Conservation (phyloP, 805 yeast species). For the Wickerhamiella hasegawae region DNA sequence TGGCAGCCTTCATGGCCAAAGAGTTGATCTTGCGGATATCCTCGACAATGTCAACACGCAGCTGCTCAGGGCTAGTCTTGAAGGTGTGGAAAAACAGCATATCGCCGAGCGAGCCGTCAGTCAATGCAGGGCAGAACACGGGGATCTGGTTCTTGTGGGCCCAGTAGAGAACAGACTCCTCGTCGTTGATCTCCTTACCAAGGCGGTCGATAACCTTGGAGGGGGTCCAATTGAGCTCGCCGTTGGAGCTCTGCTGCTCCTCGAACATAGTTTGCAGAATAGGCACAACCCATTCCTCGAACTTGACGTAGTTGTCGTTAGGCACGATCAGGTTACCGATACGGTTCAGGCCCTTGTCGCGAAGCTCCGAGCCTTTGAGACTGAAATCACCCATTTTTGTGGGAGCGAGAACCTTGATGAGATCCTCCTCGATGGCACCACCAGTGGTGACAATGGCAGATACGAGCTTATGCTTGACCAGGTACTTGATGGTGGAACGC, state of each 20-base stretch:
- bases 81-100: constrained; percentile 98
- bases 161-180: constrained; percentile 89
- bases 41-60: constrained; percentile 81
- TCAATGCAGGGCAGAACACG: constrained; percentile 89
- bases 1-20: constrained; percentile 84
- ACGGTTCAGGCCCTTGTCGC: constrained; percentile 95
- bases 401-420: constrained; percentile 92
- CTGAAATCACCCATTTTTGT: constrained; percentile 88
- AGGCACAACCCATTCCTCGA: constrained; percentile 98
- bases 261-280: constrained; percentile 70
- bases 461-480: constrained; percentile 88
- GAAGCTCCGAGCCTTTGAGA: constrained; percentile 60
- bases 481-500: constrained; percentile 73
- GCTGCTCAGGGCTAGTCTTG: constrained; percentile 78
- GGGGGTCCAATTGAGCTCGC: constrained; percentile 72
- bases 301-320: constrained; percentile 91
- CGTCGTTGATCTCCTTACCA: constrained; percentile 92
- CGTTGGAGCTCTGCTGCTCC: constrained; percentile 60
- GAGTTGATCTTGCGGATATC: constrained; percentile 87
- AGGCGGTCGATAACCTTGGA: constrained; percentile 80
- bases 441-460: constrained; percentile 94
- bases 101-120: constrained; percentile 98
- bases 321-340: constrained; percentile 96
- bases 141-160: constrained; percentile 95
- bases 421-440: constrained; percentile 96